Evolutionary conservation across 2,329 filamentous ascomycete species (phyloP), one percentile per base, ranked within the genome.

Genomic region (Raffaelea albimanens): DNA sequence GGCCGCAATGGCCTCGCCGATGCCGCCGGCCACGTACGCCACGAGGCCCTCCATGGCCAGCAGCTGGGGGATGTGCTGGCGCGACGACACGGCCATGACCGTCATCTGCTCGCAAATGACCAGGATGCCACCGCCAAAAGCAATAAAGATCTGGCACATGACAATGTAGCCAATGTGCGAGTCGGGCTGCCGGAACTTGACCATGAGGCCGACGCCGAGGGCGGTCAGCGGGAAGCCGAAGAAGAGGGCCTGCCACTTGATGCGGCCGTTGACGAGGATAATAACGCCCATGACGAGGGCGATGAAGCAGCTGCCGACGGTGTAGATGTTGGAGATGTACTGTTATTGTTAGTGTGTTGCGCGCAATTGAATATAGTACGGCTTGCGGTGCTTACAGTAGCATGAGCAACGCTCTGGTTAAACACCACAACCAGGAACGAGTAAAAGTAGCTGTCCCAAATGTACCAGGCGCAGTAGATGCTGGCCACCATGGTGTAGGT

Each of bases 61-160:
- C 13, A 75, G 70, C 3, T 72, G 70, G 23, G 78, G 74, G 4
- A 81, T 68, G 53, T 79, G 67, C 53, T 76, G 68, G 53, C 80
- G 76, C 7, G 67, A 66, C 2, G 70, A 71, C 1, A 73, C 77
- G 1, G 78, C 76, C 63, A 82, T 76, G 40, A 78, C 72, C 5
- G 75, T 73, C 43, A 82, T 68, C 55, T 82, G 74, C 49, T 76
- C 72, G 36, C 68, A 69, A 45, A 82, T 76, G 49, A 80, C 75
- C 13, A 78, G 65, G 11, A 72, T 65, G 18, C 75, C 76, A 4
- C 76, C 76, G 8, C 73, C 75, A 25, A 76, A 67, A 4, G 77
- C 34, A 22, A 52, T 47, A 41, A 80, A 67, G 40, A 82, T 70
- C 58, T 82, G 76, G 39, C 73, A 77, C 59, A 76, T 73, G 53